Percentiles rank a stretch among this genome's conserved stretches.
Evolutionary conservation across 169 alveolate genomes (phyloP).

Genomic region (Plasmodium reichenowi): DNA sequence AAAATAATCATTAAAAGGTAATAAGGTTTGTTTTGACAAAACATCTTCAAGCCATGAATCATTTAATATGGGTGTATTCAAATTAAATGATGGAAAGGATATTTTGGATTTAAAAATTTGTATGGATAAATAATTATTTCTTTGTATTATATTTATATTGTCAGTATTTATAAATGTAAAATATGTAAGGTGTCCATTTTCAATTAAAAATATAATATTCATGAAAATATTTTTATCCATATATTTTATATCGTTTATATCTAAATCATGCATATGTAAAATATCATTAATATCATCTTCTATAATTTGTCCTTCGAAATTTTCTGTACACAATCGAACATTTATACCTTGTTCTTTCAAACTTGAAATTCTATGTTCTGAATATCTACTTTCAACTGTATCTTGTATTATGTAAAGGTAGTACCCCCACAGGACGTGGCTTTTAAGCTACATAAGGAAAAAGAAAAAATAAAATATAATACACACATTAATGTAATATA

Average conservation of each 20-base stretch:
- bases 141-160: constrained; percentile 31
- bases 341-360: constrained; percentile 42
- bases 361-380: constrained; percentile 20
- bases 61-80: constrained; percentile 45
- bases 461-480: neutral
- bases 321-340: constrained; percentile 35
- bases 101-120: constrained; percentile 33
- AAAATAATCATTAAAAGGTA: constrained; percentile 42
- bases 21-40: constrained; percentile 15
- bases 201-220: constrained; percentile 54
- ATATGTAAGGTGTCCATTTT: constrained; percentile 72
- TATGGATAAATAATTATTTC: constrained; percentile 44
- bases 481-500: neutral
- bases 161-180: constrained; percentile 57
- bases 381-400: constrained; percentile 47
- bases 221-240: constrained; percentile 25
- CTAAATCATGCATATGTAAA: constrained; percentile 25
- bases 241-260: constrained; percentile 26
- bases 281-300: constrained; percentile 50
- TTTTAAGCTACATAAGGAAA: constrained; percentile 19
- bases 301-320: constrained; percentile 34
- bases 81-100: constrained; percentile 53
- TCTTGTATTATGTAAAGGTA: constrained; percentile 63
- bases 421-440: constrained; percentile 58
- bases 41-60: constrained; percentile 72